phyloP scores from a whole-genome alignment of 306 rosid genomes.

The Rosa multiflora region DNA sequence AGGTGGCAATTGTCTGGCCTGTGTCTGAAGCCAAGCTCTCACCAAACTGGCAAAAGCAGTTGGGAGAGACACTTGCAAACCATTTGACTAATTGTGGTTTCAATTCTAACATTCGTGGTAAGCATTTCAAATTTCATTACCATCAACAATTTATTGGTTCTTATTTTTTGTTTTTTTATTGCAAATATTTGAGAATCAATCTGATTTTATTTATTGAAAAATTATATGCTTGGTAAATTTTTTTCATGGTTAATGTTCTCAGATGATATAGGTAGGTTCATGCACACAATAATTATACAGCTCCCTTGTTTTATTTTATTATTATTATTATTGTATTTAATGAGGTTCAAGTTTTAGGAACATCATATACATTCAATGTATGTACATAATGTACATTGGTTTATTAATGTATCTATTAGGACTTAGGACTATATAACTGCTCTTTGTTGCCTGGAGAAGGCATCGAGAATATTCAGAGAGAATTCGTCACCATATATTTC shows the following conservation, averaged over 20 bases:
- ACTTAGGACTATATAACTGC: background rate
- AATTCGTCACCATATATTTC: background rate
- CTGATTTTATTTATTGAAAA: background rate
- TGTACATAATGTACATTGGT: background rate
- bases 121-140: constrained; percentile 21
- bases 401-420: background rate
- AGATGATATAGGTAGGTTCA: background rate
- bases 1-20: constrained; percentile 74
- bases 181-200: background rate
- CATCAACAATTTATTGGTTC: background rate
- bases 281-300: background rate
- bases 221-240: constrained; percentile 9
- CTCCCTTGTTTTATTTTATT: background rate
- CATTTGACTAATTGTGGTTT: constrained; percentile 89
- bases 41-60: constrained; percentile 52
- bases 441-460: background rate
- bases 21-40: constrained; percentile 51
- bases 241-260: constrained; percentile 17
- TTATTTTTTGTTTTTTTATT: background rate
- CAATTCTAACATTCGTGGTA: constrained; percentile 68
- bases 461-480: background rate
- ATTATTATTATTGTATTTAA: too few species aligned
- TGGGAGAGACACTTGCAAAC: constrained; percentile 81
- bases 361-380: background rate
- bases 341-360: background rate